Conservation (phyloP, 169 alveolate species). For the Cryptosporidium ryanae region DNA sequence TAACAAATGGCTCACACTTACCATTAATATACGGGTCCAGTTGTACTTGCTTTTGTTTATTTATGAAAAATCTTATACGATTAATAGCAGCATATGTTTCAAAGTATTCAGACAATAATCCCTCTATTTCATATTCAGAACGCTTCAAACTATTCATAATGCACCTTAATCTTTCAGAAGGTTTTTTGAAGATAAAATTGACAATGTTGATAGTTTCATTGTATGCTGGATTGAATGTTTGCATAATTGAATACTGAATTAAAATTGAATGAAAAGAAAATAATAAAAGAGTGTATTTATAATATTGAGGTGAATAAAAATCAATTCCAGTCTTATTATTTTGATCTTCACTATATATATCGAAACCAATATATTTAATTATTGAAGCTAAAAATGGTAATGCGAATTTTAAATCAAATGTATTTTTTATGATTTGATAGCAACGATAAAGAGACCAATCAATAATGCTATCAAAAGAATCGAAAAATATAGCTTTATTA, state of each 20-base stretch:
- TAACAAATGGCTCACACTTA: conserved; percentile 21
- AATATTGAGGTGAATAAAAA: neutral
- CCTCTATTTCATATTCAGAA: neutral
- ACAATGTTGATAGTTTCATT: conserved; percentile 1
- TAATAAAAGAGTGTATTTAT: conserved; percentile 5
- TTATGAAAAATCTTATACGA: conserved; percentile 3
- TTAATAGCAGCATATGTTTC: conserved; percentile 1
- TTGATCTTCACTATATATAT: neutral
- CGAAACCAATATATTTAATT: conserved; percentile 31
- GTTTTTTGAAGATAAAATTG: conserved; percentile 17
- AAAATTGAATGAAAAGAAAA: conserved; percentile 44
- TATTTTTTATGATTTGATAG: conserved; percentile 31
- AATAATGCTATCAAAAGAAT: conserved; percentile 13
- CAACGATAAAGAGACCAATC: conserved; percentile 62
- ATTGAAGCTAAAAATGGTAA: conserved; percentile 40
- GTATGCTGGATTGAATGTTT: neutral
- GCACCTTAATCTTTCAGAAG: conserved; percentile 21
- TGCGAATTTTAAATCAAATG: conserved; percentile 46
- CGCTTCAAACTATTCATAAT: conserved; percentile 3
- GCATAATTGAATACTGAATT: conserved; percentile 5
- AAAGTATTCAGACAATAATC: conserved; percentile 1
- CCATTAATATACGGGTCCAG: neutral
- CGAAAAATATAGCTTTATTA: neutral
- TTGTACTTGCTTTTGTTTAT: neutral
- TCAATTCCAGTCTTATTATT: neutral